Conservation (phyloP, 352 stramenopile genomes). For the Phytophthora melonis region DNA sequence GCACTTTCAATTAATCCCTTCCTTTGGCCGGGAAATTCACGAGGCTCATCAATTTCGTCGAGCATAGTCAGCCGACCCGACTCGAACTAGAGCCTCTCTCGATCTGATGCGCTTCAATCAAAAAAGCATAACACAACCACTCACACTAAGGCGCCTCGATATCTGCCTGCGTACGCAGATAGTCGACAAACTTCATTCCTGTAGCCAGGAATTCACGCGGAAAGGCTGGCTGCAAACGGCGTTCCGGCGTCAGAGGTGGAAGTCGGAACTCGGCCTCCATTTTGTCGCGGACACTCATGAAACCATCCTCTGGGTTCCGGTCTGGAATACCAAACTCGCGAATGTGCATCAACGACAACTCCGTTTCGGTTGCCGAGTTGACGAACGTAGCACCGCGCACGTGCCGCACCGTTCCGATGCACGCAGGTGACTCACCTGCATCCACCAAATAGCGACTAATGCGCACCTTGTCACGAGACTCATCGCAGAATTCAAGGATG, state of each 20-base stretch:
- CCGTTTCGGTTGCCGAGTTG: constrained; percentile 37
- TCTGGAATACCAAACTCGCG: constrained; percentile 68
- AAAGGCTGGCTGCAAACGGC: constrained; percentile 59
- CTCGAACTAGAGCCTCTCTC: neutral
- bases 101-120: neutral
- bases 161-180: constrained; percentile 52
- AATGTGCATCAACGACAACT: constrained; percentile 63
- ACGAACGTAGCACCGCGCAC: constrained; percentile 61
- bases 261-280: constrained; percentile 73
- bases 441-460: constrained; percentile 61
- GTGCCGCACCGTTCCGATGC: constrained; percentile 67
- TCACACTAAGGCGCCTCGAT: constrained; percentile 30
- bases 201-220: constrained; percentile 62
- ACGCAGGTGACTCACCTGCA: constrained; percentile 47
- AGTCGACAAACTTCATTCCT: constrained; percentile 75
- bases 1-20: constrained; percentile 4
- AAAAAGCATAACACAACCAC: neutral
- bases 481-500: constrained; percentile 66
- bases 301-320: constrained; percentile 49
- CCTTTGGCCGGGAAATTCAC: constrained; percentile 3
- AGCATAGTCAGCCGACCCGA: neutral
- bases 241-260: constrained; percentile 62
- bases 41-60: constrained; percentile 1
- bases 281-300: constrained; percentile 64
- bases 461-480: constrained; percentile 51